These are phyloP conservation scores for Chaetomium fimeti DNA, from an alignment of 495 filamentous ascomycete genomes.

Conservation along the genomic window DNA sequence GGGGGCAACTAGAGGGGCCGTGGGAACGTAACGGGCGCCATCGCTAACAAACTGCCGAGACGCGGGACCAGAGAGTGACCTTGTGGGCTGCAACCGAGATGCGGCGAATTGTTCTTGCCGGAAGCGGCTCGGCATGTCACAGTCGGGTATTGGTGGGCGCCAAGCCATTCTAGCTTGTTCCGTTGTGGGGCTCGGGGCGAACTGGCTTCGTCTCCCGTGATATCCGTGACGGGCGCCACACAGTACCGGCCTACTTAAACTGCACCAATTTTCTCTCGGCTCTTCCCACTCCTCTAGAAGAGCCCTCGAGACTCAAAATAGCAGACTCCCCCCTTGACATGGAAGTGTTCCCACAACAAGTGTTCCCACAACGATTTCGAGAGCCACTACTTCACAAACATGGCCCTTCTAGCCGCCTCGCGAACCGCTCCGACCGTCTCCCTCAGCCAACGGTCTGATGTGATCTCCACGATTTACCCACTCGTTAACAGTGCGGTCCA, in stretches of 20 bases:
- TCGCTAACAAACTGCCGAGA: background rate
- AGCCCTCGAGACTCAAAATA: background rate
- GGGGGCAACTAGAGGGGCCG: slow-evolving; percentile 6
- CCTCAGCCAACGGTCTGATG: slow-evolving; percentile 24
- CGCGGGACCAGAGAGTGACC: slow-evolving; percentile 16
- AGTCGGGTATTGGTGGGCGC: slow-evolving; percentile 19
- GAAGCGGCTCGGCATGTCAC: slow-evolving; percentile 19
- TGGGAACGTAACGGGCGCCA: background rate
- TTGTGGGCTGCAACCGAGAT: background rate
- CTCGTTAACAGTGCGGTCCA: slow-evolving; percentile 33
- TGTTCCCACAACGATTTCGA: background rate
- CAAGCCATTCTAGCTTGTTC: slow-evolving; percentile 31
- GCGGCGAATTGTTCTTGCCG: slow-evolving; percentile 4
- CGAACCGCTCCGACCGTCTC: slow-evolving; percentile 31
- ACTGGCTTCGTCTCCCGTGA: slow-evolving; percentile 7
- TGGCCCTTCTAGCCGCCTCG: slow-evolving; percentile 37
- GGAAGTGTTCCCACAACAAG: background rate
- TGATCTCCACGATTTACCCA: slow-evolving; percentile 29
- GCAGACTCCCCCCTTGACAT: background rate
- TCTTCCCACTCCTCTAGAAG: background rate
- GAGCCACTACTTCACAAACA: slow-evolving; percentile 11
- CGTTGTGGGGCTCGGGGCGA: slow-evolving; percentile 9
- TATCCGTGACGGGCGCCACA: background rate
- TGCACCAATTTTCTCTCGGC: background rate
- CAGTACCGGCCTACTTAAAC: background rate